Base-by-base conservation (phyloP, 305 asterid species). In the Coffea humblotiana region DNA sequence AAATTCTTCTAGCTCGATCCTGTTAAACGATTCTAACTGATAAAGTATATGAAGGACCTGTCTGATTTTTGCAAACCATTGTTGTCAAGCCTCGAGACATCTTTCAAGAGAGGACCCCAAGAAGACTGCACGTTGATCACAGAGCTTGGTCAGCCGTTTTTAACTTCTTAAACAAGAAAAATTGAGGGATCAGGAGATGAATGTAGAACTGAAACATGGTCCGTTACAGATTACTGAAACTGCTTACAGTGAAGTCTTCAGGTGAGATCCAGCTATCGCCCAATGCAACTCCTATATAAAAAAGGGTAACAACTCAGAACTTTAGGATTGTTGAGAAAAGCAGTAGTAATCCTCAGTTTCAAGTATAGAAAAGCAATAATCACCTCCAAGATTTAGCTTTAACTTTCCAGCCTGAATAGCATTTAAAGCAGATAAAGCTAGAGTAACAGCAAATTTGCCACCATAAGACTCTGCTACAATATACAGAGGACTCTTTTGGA, bases 201-300 rank as follows among this genome's bases (percentile, higher is more conserved):
- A n/a, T 65, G 51, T 49, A 71, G 47, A 21, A 52, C 15, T 25
- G 75, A 66, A 71, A 79, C 7, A 49, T 65, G 23, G 61, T 27
- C 32, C 66, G 48, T 69, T 52, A 72, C 8, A 54, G 14, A 16
- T 43, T n/a, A 56, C 29, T 67, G 14, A 45, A 68, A 61, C 69
- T 73, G 65, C 84, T 43, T 85, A 94, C 99, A 90, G 91, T 92
- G 88, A 88, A 96, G 90, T 92, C 97, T 84, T 89, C 97, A 4
- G 99, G 99, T 83, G 99, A 95, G 66, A 95, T 95, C 99, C 98
- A 95, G 49, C 94, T 85, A 81, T 91, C 92, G 60, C 97, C 98
- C 85, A 96, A 84, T 70, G 92, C 97, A 85, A 96, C 86, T 82
- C 99, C 99, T 96, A 72, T 63, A 54, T 54, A 16, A 4, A 67